These are phyloP conservation scores for Cornus controversa DNA, from an alignment of 148 eudicot genomes.

Conservation along the genomic window DNA sequence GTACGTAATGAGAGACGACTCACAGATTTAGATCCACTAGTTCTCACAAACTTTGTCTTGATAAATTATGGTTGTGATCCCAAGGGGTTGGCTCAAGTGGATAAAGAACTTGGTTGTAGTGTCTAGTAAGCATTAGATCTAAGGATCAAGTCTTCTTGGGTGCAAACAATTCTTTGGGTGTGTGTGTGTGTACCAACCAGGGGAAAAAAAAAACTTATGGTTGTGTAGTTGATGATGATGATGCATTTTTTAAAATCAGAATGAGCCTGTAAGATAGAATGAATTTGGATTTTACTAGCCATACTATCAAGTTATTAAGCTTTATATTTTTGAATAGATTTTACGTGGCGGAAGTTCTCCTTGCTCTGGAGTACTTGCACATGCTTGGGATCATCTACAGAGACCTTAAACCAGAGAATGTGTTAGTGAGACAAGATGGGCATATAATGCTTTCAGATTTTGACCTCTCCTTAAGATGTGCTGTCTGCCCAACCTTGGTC, in stretches of 20 bases:
- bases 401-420: slow-evolving; percentile 93
- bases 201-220: no score
- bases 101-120: no score
- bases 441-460: slow-evolving; percentile 98
- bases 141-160: no score
- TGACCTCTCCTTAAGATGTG: slow-evolving; percentile 86
- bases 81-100: no score
- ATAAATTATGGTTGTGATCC: no score
- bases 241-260: neutral
- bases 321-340: slow-evolving; percentile 48
- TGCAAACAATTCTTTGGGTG: no score
- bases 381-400: slow-evolving; percentile 97
- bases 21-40: neutral
- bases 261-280: neutral
- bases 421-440: slow-evolving; percentile 86
- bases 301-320: neutral
- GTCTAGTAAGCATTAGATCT: no score
- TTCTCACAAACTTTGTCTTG: neutral
- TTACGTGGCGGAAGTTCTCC: slow-evolving; percentile 93
- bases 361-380: slow-evolving; percentile 89
- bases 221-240: neutral
- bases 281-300: neutral
- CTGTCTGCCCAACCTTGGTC: slow-evolving; percentile 77
- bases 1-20: neutral
- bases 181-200: no score